These are phyloP conservation scores for Trametopsis cervina DNA, from an alignment of 768 basidiomycete species.

Conservation along the genomic window DNA sequence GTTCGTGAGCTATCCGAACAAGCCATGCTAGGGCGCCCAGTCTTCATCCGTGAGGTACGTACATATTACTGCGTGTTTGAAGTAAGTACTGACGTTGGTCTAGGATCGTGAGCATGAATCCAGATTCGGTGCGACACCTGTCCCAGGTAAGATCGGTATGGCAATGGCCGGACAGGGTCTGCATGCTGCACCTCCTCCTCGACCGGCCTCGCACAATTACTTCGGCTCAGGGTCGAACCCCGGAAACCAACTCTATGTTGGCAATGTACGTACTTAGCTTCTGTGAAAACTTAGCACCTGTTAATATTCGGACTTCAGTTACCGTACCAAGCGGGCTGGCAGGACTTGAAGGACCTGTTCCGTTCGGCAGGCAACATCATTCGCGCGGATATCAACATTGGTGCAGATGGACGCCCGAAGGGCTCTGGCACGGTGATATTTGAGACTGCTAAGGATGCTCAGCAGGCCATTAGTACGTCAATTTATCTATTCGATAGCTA, in stretches of 20 bases:
- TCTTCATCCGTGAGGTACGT: conserved; percentile 92
- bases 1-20: conserved; percentile 89
- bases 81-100: conserved; percentile 1
- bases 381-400: conserved; percentile 92
- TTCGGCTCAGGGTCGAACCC: conserved; percentile 63
- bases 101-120: conserved; percentile 97
- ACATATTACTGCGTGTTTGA: conserved; percentile 3
- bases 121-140: conserved; percentile 91
- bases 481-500: too few relatives aligned
- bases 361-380: conserved; percentile 92
- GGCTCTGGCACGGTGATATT: conserved; percentile 98
- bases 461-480: conserved; percentile 80
- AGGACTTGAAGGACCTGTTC: conserved; percentile 97
- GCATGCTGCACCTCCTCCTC: conserved; percentile 72
- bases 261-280: conserved; percentile 54
- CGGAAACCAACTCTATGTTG: conserved; percentile 91
- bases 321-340: conserved; percentile 98
- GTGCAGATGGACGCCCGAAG: conserved; percentile 87
- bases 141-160: conserved; percentile 93
- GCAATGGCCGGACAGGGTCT: conserved; percentile 92
- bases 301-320: conserved; percentile 39
- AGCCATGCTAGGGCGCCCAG: conserved; percentile 84
- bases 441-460: conserved; percentile 84
- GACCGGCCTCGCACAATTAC: conserved; percentile 74
- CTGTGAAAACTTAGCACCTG: background rate